Base-by-base conservation (phyloP, 2,329 filamentous ascomycete species). In the Zymoseptoria passerinii region DNA sequence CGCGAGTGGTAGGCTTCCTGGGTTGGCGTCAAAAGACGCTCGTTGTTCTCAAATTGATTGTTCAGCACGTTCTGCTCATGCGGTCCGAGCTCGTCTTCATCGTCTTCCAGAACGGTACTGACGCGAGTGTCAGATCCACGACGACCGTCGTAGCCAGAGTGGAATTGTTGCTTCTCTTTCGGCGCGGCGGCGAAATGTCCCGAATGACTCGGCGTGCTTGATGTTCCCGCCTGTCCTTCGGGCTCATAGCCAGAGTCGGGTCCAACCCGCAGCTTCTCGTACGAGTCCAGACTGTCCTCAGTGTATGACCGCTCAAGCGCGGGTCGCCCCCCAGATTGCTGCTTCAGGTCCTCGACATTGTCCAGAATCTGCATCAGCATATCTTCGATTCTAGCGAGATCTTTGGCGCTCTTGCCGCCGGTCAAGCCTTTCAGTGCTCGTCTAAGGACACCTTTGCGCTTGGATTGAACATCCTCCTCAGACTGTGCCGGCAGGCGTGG, bases 401-500 rank as follows among this genome's bases (percentile, higher is more conserved):
- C 94, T 67, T 88, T 92, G 7, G 88, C 86, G 54, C 90, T 92
- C 77, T 94, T 95, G 70, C 88, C 83, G 66, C 90, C 90, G 13
- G 69, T 72, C 53, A 99, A 79, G 2, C 92, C 92, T 71, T 95
- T 92, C 53, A 99, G 79, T n/a, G 94, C 94, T 62, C 92, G 86
- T 68, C 88, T 89, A 77, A 97, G 94, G n/a, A 99, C 83, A 70
- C 90, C 96, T 74, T 90, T 89, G 71, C 90, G 91, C 82, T 96
- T 96, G 50, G 82, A 80, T 20, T 86, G 80, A 48, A 80, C 68
- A 51, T 86, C 83, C 29, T 84, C 82, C 5, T 76, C 75, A 18
- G 83, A 81, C 8, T 82, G 79, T 10, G 76, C 71, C 8, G 72
- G 71, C 23, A 75, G 70, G 59, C 78, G 78, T 48, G 77, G 77